Conservation (phyloP, 768 basidiomycete species). For the Sporobolomyces pararoseus region DNA sequence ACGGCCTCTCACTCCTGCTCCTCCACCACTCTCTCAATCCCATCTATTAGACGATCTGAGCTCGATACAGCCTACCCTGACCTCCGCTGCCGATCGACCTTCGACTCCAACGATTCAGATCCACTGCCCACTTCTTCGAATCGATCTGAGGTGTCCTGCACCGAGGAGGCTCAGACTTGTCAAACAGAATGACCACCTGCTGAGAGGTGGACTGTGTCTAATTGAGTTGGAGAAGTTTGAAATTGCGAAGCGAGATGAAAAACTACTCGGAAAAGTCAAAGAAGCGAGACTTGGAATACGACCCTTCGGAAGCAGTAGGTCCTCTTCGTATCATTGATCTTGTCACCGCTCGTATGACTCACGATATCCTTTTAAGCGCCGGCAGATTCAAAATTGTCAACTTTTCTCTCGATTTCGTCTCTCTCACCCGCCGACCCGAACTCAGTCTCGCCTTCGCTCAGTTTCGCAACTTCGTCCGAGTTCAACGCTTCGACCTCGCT, state of each 20-base stretch:
- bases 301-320: neutral
- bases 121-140: neutral
- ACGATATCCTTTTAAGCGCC: neutral
- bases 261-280: neutral
- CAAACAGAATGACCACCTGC: neutral
- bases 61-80: neutral
- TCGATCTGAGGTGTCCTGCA: conserved; percentile 6
- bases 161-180: neutral
- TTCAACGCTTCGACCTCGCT: neutral
- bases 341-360: neutral
- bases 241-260: neutral
- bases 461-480: neutral
- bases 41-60: conserved; percentile 23
- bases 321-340: neutral
- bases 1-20: neutral
- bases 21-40: neutral
- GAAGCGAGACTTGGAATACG: neutral
- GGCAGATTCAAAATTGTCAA: neutral
- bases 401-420: conserved; percentile 5
- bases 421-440: conserved; percentile 11
- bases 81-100: neutral
- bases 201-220: neutral
- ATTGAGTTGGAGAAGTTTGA: neutral
- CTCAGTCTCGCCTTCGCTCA: neutral
- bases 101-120: neutral